Conservation (phyloP, 2,329 filamentous ascomycete species). For the Sodiomyces alkalinus region DNA sequence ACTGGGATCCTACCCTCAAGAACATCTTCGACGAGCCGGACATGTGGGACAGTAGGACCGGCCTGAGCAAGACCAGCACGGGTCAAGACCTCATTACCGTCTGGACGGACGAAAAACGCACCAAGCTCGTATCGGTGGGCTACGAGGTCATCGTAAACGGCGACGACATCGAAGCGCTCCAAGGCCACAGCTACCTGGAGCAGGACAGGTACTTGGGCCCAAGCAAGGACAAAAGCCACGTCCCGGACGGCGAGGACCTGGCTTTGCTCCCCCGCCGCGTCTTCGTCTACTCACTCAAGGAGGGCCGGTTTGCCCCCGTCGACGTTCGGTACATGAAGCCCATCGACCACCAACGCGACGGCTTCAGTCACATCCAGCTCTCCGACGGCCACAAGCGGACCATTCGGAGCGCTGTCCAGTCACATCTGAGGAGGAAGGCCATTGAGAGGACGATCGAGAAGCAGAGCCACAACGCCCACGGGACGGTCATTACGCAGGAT, state of each 20-base stretch:
- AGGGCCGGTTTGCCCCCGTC: not conserved
- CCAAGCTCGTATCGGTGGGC: not conserved
- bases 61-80: not conserved
- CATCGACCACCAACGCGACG: not conserved
- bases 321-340: not conserved
- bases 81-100: not conserved
- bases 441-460: not conserved
- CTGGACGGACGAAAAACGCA: not conserved
- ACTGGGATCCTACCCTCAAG: not conserved
- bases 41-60: not conserved
- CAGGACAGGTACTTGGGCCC: not conserved
- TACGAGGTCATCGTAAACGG: not conserved
- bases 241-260: not conserved
- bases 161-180: not conserved
- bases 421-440: not conserved
- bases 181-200: not conserved
- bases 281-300: not conserved
- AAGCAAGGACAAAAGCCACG: not conserved
- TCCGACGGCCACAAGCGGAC: not conserved
- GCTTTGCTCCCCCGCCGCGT: not conserved
- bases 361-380: not conserved
- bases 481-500: constrained; percentile 6
- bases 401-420: not conserved
- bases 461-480: constrained; percentile 1
- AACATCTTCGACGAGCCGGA: not conserved